Percentiles rank a stretch among this genome's conserved stretches.
These are phyloP conservation scores for Ogataea trehalophila DNA, from an alignment of 805 yeast genomes.

Conservation along the genomic window DNA sequence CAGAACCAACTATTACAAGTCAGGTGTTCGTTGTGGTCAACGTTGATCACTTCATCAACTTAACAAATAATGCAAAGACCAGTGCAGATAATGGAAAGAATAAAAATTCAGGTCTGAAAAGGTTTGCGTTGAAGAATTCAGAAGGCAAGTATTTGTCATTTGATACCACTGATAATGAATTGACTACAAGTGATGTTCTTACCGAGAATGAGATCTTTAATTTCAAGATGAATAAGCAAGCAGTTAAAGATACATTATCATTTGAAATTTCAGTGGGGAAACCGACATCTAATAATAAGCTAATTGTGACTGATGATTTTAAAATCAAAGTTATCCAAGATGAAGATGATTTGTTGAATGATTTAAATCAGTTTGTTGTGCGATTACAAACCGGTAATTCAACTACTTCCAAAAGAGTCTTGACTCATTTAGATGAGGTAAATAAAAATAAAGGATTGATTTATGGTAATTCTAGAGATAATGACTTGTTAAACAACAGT, in stretches of 20 bases:
- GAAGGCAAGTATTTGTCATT: slow-evolving; percentile 22
- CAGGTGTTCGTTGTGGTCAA: slow-evolving; percentile 26
- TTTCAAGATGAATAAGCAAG: slow-evolving; percentile 6
- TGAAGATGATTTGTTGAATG: slow-evolving; percentile 24
- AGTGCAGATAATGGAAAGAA: not conserved
- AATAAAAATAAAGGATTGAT: slow-evolving; percentile 7
- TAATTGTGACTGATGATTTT: slow-evolving; percentile 16
- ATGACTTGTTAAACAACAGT: slow-evolving; percentile 15
- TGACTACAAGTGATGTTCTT: slow-evolving; percentile 22
- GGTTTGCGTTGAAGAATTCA: slow-evolving; percentile 21
- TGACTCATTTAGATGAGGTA: slow-evolving; percentile 6
- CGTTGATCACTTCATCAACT: slow-evolving; percentile 17
- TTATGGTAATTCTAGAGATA: slow-evolving; percentile 9
- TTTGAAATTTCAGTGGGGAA: slow-evolving; percentile 17
- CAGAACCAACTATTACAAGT: slow-evolving; percentile 23
- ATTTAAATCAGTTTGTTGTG: slow-evolving; percentile 18
- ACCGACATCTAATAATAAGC: slow-evolving; percentile 9
- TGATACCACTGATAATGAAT: slow-evolving; percentile 11
- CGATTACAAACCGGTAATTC: slow-evolving; percentile 26
- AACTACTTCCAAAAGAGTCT: slow-evolving; percentile 10
- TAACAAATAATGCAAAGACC: not conserved
- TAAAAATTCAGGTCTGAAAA: slow-evolving; percentile 2
- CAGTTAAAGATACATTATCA: not conserved
- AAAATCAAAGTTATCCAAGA: slow-evolving; percentile 25
- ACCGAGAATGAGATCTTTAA: slow-evolving; percentile 27